Evolutionary conservation across 2,329 filamentous ascomycete genomes (phyloP).

Genomic region (Colletotrichum eremochloae): DNA sequence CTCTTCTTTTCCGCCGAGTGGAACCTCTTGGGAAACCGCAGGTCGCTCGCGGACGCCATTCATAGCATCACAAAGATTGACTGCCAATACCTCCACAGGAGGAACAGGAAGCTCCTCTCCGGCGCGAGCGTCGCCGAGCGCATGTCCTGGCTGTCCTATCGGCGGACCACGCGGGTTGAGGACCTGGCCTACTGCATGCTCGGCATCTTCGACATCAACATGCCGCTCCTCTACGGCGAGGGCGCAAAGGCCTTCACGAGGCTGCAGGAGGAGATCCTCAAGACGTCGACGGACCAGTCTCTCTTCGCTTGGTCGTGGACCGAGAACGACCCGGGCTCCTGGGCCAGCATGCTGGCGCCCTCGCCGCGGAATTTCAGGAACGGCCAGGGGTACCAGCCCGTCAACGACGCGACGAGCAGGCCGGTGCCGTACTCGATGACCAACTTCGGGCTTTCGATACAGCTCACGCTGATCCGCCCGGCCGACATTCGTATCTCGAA

Average conservation of each 20-base stretch:
- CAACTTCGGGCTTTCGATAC: constrained; percentile 36
- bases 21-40: constrained; percentile 26
- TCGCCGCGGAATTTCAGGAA: constrained; percentile 28
- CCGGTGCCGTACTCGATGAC: constrained; percentile 36
- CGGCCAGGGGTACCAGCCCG: constrained; percentile 10
- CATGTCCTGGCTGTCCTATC: constrained; percentile 49
- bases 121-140: constrained; percentile 45
- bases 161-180: constrained; percentile 45
- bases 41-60: constrained; percentile 17
- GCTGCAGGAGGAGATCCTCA: constrained; percentile 41
- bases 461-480: constrained; percentile 15
- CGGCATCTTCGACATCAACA: constrained; percentile 49
- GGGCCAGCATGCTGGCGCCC: constrained; percentile 38
- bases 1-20: constrained; percentile 41
- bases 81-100: constrained; percentile 20
- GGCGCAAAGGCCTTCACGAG: constrained; percentile 46
- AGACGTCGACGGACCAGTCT: constrained; percentile 33
- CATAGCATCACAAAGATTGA: constrained; percentile 26
- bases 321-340: constrained; percentile 22
- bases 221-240: constrained; percentile 49
- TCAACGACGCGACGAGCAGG: constrained; percentile 20
- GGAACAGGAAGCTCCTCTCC: constrained; percentile 16
- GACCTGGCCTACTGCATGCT: constrained; percentile 49
- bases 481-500: constrained; percentile 1
- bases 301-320: constrained; percentile 41